Evolutionary conservation across 495 filamentous ascomycete species (phyloP).

Genomic region (Tuber melanosporum): DNA sequence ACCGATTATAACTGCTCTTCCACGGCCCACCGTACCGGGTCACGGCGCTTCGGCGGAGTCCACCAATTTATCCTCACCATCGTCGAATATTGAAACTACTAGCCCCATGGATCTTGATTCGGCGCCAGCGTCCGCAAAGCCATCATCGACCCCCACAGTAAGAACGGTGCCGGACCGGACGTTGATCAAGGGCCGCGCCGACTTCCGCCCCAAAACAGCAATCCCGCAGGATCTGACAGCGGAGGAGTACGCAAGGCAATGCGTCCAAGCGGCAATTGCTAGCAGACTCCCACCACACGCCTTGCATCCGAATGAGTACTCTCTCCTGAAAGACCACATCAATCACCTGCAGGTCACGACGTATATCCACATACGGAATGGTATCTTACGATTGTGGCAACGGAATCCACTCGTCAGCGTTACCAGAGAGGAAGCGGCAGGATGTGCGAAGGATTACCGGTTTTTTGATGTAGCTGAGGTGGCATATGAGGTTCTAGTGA

Average conservation of each 20-base stretch:
- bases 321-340: conserved; percentile 69
- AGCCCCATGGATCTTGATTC: conserved; percentile 37
- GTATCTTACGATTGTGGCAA: conserved; percentile 84
- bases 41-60: conserved; percentile 34
- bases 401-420: conserved; percentile 84
- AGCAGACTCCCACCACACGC: conserved; percentile 85
- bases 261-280: conserved; percentile 77
- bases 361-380: conserved; percentile 96
- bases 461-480: conserved; percentile 86
- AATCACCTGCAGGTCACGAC: conserved; percentile 84
- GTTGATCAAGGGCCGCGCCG: conserved; percentile 40
- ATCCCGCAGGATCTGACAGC: conserved; percentile 68
- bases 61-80: conserved; percentile 38
- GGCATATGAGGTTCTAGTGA: conserved; percentile 85
- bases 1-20: conserved; percentile 24
- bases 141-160: conserved; percentile 27
- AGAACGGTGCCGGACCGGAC: conserved; percentile 41
- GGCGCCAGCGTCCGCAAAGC: conserved; percentile 21
- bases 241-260: conserved; percentile 76
- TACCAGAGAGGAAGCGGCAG: conserved; percentile 78
- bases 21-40: conserved; percentile 12
- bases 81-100: conserved; percentile 29
- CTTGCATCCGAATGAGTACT: conserved; percentile 78
- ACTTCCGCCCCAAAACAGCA: conserved; percentile 66
- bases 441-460: conserved; percentile 82